A percentile compares a stretch with the other conserved stretches of the same genome.
These are phyloP conservation scores for Fusarium sarcochroum DNA, from an alignment of 2,329 filamentous ascomycete species.

Conservation along the genomic window DNA sequence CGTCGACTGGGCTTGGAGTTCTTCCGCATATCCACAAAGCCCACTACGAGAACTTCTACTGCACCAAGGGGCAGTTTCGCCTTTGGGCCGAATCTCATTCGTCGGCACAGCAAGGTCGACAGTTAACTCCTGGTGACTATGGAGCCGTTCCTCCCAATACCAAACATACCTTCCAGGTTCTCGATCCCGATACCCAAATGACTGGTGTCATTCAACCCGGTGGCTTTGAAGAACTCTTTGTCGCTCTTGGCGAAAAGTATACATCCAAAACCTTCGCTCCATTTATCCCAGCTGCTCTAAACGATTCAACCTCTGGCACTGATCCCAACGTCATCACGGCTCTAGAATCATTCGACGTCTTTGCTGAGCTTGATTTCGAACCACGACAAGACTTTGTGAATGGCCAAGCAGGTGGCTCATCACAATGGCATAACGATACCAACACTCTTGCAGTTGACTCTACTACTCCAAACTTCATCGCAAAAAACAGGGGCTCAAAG, in stretches of 20 bases:
- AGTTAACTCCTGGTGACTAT: background rate
- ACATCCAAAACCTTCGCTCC: background rate
- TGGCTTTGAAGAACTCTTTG: slow-evolving; percentile 4
- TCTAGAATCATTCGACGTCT: slow-evolving; percentile 2
- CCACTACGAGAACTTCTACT: slow-evolving; percentile 9
- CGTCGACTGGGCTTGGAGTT: slow-evolving; percentile 4
- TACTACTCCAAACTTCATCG: slow-evolving; percentile 4
- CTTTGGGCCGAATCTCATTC: slow-evolving; percentile 2
- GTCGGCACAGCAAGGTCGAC: background rate
- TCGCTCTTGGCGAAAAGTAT: background rate
- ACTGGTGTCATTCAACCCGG: slow-evolving; percentile 4
- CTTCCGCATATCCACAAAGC: slow-evolving; percentile 3
- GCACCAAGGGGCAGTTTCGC: slow-evolving; percentile 2
- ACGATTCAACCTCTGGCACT: slow-evolving; percentile 4
- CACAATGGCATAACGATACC: background rate
- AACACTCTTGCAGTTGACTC: background rate
- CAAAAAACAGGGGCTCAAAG: background rate
- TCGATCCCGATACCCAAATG: slow-evolving; percentile 7
- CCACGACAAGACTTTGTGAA: background rate
- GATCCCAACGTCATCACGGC: background rate
- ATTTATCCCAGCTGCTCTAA: background rate
- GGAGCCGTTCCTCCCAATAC: background rate
- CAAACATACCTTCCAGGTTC: slow-evolving; percentile 3
- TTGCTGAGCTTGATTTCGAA: slow-evolving; percentile 1
- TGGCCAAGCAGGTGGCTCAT: background rate